A percentile compares a stretch with the other conserved stretches of the same genome.
Conservation (phyloP, 169 alveolate species). For the Besnoitia besnoiti region DNA sequence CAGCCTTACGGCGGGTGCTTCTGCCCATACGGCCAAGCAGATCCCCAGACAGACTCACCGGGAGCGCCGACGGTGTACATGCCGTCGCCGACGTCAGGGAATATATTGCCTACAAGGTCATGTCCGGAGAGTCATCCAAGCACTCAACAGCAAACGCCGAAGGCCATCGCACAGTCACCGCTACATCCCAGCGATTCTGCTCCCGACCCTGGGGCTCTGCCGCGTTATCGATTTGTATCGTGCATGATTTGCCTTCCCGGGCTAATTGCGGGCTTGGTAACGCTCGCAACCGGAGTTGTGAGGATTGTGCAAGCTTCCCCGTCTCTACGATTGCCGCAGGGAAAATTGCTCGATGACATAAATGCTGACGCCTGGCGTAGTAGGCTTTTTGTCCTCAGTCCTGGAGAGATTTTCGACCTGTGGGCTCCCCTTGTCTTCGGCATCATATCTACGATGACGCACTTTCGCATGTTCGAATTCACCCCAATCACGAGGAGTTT, state of each 20-base stretch:
- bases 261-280: neutral
- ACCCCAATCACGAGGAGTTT: neutral
- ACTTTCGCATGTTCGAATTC: neutral
- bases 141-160: neutral
- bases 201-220: neutral
- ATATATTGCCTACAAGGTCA: neutral
- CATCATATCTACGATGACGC: neutral
- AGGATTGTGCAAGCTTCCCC: neutral
- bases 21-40: neutral
- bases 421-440: constrained; percentile 30
- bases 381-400: neutral
- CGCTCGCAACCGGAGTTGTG: neutral
- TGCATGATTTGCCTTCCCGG: neutral
- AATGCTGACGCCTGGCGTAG: constrained; percentile 8
- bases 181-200: neutral
- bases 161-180: neutral
- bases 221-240: neutral
- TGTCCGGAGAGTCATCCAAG: neutral
- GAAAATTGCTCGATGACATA: neutral
- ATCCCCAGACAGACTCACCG: constrained; percentile 5
- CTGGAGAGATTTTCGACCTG: neutral
- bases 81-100: constrained; percentile 38
- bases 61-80: constrained; percentile 43
- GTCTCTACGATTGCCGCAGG: neutral
- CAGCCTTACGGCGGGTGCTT: neutral